Conservation (phyloP, 75 land plant genomes). For the Adiantum capillusveneris region DNA sequence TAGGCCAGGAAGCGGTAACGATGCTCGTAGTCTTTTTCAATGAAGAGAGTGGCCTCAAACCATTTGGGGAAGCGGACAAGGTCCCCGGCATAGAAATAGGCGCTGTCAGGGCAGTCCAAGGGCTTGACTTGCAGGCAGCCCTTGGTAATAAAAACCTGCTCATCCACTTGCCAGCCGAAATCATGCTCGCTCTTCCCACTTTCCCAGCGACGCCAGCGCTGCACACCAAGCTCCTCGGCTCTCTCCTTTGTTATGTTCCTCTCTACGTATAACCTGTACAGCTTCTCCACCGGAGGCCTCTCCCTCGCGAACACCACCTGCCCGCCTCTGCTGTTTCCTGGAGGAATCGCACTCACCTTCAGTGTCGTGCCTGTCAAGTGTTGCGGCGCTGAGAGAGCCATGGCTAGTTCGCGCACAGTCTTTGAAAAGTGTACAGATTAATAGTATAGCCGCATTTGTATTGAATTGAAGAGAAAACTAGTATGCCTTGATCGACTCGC, state of each 20-base stretch:
- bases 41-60: constrained; percentile 70
- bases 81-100: constrained; percentile 75
- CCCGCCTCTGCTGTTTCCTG: too few relatives aligned
- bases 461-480: too few relatives aligned
- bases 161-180: constrained; percentile 92
- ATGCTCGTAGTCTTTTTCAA: constrained; percentile 75
- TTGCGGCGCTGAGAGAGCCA: too few relatives aligned
- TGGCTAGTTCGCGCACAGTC: too few relatives aligned
- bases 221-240: constrained; percentile 60
- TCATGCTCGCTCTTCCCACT: constrained; percentile 51
- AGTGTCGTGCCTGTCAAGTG: too few relatives aligned
- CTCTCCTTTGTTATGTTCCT: constrained; percentile 42
- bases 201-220: constrained; percentile 82
- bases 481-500: too few relatives aligned
- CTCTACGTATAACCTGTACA: constrained; percentile 66
- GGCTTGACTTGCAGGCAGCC: constrained; percentile 82
- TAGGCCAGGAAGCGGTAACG: constrained; percentile 79
- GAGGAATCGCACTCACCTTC: too few relatives aligned
- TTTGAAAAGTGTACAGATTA: too few relatives aligned
- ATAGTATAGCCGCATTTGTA: too few relatives aligned
- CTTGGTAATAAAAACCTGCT: constrained; percentile 78
- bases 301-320: constrained; percentile 15
- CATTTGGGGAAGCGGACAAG: constrained; percentile 95
- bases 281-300: constrained; percentile 66
- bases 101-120: constrained; percentile 38